Conservation (phyloP, 208 protist genomes). For the Wallacemonas rigidus region DNA sequence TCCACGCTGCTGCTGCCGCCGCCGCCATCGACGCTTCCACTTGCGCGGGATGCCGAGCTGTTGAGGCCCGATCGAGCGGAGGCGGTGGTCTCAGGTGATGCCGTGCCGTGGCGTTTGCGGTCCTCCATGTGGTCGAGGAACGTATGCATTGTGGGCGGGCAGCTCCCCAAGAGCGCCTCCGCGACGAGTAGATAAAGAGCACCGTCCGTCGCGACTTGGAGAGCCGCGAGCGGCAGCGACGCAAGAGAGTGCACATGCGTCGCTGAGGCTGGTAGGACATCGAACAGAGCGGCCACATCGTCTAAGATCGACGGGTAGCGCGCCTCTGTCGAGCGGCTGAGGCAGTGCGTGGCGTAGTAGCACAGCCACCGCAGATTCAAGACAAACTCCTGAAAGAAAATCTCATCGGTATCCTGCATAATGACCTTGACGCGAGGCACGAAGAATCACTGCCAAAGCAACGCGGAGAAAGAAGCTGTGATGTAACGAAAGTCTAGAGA, state of each 20-base stretch:
- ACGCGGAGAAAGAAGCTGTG: neutral
- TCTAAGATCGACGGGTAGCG: slow-evolving; percentile 42
- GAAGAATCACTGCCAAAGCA: too few relatives aligned
- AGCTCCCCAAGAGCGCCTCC: slow-evolving; percentile 62
- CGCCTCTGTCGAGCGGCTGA: slow-evolving; percentile 48
- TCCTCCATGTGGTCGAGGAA: slow-evolving; percentile 47
- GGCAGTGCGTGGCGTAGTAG: slow-evolving; percentile 35
- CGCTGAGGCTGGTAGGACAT: slow-evolving; percentile 28
- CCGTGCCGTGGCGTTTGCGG: neutral
- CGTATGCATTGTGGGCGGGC: slow-evolving; percentile 73
- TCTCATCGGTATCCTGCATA: slow-evolving; percentile 5
- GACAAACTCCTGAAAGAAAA: slow-evolving; percentile 65
- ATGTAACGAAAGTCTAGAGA: neutral
- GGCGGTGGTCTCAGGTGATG: too few relatives aligned
- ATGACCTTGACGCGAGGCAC: neutral
- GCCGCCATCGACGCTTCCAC: too few relatives aligned
- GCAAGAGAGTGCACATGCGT: slow-evolving; percentile 27
- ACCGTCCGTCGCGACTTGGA: slow-evolving; percentile 50
- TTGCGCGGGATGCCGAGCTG: too few relatives aligned
- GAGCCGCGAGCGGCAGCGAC: slow-evolving; percentile 40
- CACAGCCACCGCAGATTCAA: slow-evolving; percentile 76
- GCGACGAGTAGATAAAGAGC: slow-evolving; percentile 71
- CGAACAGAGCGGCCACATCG: slow-evolving; percentile 26
- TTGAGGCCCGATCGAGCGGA: too few relatives aligned
- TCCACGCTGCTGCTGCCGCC: slow-evolving; percentile 10